Percentiles rank a stretch among this genome's conserved stretches.
phyloP scores from a whole-genome alignment of 140 eudicot genomes.

The Stevia rebaudiana region DNA sequence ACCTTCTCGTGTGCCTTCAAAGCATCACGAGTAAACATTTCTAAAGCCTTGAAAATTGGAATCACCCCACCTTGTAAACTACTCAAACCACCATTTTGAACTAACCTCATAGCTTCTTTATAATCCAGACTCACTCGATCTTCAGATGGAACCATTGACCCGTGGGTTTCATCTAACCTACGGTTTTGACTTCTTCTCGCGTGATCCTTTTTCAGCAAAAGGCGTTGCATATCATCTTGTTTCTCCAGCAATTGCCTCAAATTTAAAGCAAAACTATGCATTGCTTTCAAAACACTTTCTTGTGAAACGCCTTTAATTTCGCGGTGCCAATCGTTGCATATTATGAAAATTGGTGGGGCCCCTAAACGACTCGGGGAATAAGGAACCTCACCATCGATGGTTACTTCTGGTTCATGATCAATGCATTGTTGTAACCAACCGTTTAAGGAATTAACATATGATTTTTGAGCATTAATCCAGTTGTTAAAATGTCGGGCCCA shows the following conservation, averaged over 20 bases:
- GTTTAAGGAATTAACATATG: conserved; percentile 62
- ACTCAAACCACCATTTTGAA: conserved; percentile 65
- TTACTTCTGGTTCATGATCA: conserved; percentile 56
- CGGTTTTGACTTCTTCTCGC: conserved; percentile 33
- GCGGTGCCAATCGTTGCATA: conserved; percentile 76
- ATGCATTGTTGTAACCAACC: conserved; percentile 75
- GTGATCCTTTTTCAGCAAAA: conserved; percentile 70
- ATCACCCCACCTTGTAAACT: conserved; percentile 84
- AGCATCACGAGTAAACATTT: conserved; percentile 65
- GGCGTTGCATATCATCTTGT: conserved; percentile 71
- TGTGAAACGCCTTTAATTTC: conserved; percentile 59
- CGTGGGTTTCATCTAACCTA: conserved; percentile 40
- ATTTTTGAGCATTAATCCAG: conserved; percentile 69
- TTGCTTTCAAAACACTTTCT: conserved; percentile 52
- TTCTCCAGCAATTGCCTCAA: conserved; percentile 57
- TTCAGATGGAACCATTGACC: conserved; percentile 64
- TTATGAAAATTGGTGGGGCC: conserved; percentile 78
- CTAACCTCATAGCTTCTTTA: conserved; percentile 68
- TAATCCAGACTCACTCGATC: conserved; percentile 57
- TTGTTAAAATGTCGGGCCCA: conserved; percentile 67
- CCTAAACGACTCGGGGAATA: conserved; percentile 82
- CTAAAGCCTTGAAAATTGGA: conserved; percentile 88
- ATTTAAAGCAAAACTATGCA: conserved; percentile 58
- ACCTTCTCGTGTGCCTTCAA: conserved; percentile 73
- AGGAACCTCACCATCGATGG: conserved; percentile 74